phyloP scores from a whole-genome alignment of 306 rosid species.

The Castanea sativa region DNA sequence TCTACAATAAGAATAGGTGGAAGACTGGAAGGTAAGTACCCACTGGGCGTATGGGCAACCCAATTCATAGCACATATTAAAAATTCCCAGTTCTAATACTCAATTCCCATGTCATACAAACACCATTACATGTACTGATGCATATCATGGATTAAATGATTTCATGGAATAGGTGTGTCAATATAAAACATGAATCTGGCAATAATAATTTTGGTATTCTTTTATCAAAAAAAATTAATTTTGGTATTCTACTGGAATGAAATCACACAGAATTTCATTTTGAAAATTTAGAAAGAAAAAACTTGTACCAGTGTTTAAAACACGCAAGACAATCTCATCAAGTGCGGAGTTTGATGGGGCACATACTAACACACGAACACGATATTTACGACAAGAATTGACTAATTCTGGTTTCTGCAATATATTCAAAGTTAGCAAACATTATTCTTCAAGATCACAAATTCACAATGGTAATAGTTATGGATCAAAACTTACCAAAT shows the following conservation, averaged over 20 bases:
- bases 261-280: neutral
- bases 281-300: neutral
- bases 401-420: conserved; percentile 83
- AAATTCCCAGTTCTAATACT: neutral
- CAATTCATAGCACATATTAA: neutral
- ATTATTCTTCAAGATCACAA: conserved; percentile 19
- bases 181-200: neutral
- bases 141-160: neutral
- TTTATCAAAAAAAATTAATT: neutral
- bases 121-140: neutral
- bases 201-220: neutral
- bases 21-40: too few relatives aligned
- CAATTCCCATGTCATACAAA: neutral
- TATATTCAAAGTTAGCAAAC: conserved; percentile 30
- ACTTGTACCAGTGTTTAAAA: conserved; percentile 64
- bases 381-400: conserved; percentile 84
- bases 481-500: conserved; percentile 42
- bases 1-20: too few relatives aligned
- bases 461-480: neutral
- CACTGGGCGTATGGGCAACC: neutral
- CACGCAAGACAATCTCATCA: conserved; percentile 93
- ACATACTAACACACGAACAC: conserved; percentile 82
- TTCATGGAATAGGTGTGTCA: neutral
- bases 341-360: conserved; percentile 98
- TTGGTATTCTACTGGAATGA: neutral